Percentiles rank a stretch among this genome's conserved stretches.
Evolutionary conservation across 495 filamentous ascomycete species (phyloP).

Genomic region (Penicillium fimorum): DNA sequence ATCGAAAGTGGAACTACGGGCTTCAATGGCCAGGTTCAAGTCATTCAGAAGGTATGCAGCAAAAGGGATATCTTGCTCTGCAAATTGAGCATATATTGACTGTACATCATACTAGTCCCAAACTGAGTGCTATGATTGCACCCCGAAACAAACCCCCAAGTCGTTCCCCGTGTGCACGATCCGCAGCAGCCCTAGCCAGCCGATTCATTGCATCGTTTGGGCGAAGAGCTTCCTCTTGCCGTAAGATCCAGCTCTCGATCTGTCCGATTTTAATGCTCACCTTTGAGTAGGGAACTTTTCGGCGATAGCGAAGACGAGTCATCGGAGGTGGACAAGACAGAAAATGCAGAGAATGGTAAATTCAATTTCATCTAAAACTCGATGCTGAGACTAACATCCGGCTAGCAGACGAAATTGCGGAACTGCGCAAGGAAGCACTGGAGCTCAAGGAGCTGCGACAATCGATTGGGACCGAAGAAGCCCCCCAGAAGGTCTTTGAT

Average conservation of each 20-base stretch:
- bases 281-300: constrained; percentile 68
- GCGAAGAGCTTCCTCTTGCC: constrained; percentile 93
- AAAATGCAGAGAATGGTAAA: constrained; percentile 76
- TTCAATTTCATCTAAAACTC: constrained; percentile 1
- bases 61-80: not conserved
- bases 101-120: constrained; percentile 51
- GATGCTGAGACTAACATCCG: constrained; percentile 21
- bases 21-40: constrained; percentile 97
- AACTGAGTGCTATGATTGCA: constrained; percentile 97
- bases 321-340: constrained; percentile 67
- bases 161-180: constrained; percentile 95
- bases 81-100: constrained; percentile 15
- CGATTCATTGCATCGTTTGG: constrained; percentile 99
- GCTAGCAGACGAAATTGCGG: constrained; percentile 77
- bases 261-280: not conserved
- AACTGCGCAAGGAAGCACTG: constrained; percentile 76
- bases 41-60: constrained; percentile 72
- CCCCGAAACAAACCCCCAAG: constrained; percentile 82
- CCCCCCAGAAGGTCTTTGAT: constrained; percentile 77
- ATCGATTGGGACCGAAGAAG: constrained; percentile 79
- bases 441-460: constrained; percentile 79
- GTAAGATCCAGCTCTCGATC: constrained; percentile 32
- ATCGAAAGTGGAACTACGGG: constrained; percentile 97
- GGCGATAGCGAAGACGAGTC: constrained; percentile 82
- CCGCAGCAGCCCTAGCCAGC: constrained; percentile 87